Evolutionary conservation across 441 rosid species (phyloP).

Genomic region (Populus hybrid): DNA sequence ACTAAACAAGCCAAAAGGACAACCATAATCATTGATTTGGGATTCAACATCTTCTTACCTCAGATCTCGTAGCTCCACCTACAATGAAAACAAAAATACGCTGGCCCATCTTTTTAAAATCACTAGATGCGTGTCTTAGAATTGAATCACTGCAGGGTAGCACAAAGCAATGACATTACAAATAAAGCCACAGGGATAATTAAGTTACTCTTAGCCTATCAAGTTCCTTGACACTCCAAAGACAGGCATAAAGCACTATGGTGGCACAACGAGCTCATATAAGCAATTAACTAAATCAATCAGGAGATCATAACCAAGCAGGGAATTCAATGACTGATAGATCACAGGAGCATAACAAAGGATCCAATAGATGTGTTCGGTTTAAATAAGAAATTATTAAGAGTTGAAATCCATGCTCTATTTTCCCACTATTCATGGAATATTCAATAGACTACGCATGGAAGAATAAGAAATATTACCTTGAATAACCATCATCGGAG

Average conservation of each 20-base stretch:
- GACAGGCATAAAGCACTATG: neutral
- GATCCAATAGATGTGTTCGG: neutral
- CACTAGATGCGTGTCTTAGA: conserved; percentile 68
- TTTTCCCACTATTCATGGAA: neutral
- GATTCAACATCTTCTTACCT: no score
- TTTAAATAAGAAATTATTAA: neutral
- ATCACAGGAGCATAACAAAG: neutral
- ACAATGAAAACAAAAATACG: conserved; percentile 85
- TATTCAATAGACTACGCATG: neutral
- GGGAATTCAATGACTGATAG: neutral
- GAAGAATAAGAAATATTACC: conserved; percentile 33
- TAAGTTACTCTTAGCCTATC: neutral
- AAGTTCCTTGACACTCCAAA: neutral
- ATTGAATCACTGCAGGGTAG: conserved; percentile 59
- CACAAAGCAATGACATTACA: conserved; percentile 8
- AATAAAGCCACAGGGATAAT: neutral
- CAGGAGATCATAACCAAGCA: neutral
- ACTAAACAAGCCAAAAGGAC: no score
- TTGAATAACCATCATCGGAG: conserved; percentile 94
- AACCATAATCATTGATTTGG: no score
- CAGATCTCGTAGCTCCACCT: no score
- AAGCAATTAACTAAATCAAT: neutral
- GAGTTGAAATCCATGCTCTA: neutral
- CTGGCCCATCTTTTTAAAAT: conserved; percentile 84
- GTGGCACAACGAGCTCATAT: neutral